Conservation (phyloP, 192 early-diverging fungal genomes). For the Backusella liffmaniae region DNA sequence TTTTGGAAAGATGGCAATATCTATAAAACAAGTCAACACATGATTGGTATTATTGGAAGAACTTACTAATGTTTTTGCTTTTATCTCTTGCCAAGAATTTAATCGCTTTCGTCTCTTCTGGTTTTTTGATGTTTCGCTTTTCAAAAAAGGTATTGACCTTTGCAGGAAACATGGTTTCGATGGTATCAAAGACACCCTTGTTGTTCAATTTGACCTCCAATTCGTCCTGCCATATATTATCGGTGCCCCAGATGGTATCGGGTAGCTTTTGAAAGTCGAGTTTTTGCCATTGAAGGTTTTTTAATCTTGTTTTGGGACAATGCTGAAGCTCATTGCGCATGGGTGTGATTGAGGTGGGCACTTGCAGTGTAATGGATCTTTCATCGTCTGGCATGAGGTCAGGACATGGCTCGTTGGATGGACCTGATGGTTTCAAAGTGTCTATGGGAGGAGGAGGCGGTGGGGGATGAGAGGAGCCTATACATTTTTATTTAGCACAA, state of each 20-base stretch:
- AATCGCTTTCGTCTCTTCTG: conserved; percentile 50
- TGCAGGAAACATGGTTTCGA: conserved; percentile 71
- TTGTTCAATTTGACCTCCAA: conserved; percentile 29
- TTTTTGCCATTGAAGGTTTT: conserved; percentile 38
- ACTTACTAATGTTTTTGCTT: conserved; percentile 54
- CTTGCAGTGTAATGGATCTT: background rate
- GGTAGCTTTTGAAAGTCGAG: conserved; percentile 18
- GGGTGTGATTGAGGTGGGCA: background rate
- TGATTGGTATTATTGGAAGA: background rate
- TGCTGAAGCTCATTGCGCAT: conserved; percentile 32
- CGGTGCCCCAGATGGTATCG: conserved; percentile 29
- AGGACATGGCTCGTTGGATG: background rate
- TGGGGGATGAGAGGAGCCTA: conserved; percentile 22
- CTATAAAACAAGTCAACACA: conserved; percentile 1
- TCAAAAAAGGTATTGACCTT: conserved; percentile 48
- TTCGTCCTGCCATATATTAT: conserved; percentile 5
- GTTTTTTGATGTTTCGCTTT: conserved; percentile 34
- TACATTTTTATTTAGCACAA: background rate
- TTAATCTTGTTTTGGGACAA: conserved; percentile 30
- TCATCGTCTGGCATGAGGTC: background rate
- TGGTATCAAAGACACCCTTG: conserved; percentile 59
- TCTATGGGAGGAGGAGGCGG: conserved; percentile 34
- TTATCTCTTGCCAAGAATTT: conserved; percentile 65
- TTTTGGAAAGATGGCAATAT: conserved; percentile 31
- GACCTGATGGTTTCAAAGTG: background rate